Base-by-base conservation (phyloP, 148 eudicot species). In the Fagopyrum homotropicum region DNA sequence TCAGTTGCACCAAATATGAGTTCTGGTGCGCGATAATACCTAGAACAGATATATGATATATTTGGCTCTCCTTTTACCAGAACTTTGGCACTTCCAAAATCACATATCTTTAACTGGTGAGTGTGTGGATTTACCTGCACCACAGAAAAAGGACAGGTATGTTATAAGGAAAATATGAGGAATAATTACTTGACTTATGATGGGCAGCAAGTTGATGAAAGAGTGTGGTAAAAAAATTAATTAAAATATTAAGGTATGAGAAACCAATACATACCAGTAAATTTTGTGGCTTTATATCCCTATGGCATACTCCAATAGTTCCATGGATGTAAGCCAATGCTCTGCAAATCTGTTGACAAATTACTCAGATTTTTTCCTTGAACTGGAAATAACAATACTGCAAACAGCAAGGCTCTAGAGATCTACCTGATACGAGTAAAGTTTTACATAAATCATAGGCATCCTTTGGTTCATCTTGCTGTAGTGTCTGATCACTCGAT, bases 51-150 rank as follows among this genome's bases (percentile, higher is more conserved):
- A 35, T 73, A 73, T 30, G 75, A 73, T 73, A 73, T 73, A 50
- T 73, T 73, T 50, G 75, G 75, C 26, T 73, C 75, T 35, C 75
- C 75, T 49, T 49, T 49, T 26, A 73, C 86, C 86, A 83, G 80
- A 74, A 80, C 88, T 81, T 85, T 85, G 63, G 88, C 88, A 76
- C 88, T 85, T 54, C 88, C 88, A 79, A 85, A 85, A 74, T 85
- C 88, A 82, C 88, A 85, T 17, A 85, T 85, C 64, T 85, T 85
- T 69, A 85, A 75, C 79, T 85, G 85, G 70, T 85, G 88, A 29
- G 83, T 83, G 22, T 81, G 86, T 26, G 88, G 84, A 80, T 85
- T 83, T 22, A 85, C 88, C 86, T 85, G 88, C 78, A 70, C 17
- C 22, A 30, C 68, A 61, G 43, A 61, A 61, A 61, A 14, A 26